Conservation (phyloP, 768 basidiomycete genomes). For the Amylocystis lapponica region DNA sequence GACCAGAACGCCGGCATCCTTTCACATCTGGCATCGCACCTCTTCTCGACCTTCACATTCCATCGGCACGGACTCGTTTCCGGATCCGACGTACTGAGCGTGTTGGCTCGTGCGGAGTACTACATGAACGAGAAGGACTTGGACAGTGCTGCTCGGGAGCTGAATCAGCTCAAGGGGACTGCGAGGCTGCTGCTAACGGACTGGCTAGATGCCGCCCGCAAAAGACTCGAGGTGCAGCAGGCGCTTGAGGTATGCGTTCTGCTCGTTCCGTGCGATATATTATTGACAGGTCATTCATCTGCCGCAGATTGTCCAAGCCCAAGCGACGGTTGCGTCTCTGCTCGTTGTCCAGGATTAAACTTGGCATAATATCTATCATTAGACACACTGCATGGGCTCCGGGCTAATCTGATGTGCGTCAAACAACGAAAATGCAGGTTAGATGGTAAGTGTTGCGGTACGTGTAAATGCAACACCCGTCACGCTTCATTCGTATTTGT, state of each 20-base stretch:
- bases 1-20: conserved; percentile 85
- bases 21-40: conserved; percentile 77
- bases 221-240: conserved; percentile 86
- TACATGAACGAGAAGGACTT: conserved; percentile 90
- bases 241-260: conserved; percentile 64
- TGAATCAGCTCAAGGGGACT: conserved; percentile 85
- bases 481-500: no score
- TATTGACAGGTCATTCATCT: conserved; percentile 8
- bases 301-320: conserved; percentile 76
- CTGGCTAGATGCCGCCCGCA: conserved; percentile 88
- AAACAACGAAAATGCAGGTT: no score
- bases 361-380: not conserved
- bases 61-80: conserved; percentile 71
- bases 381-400: no score
- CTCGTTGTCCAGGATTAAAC: conserved; percentile 43
- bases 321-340: conserved; percentile 79
- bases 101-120: conserved; percentile 84
- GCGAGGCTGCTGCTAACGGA: conserved; percentile 70
- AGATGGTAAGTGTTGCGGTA: no score
- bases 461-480: no score
- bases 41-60: conserved; percentile 73
- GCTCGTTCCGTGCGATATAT: not conserved
- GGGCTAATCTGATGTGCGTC: no score
- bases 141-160: conserved; percentile 81
- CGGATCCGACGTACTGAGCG: conserved; percentile 82